phyloP scores from a whole-genome alignment of 371 early-diverging fungal genomes.

The Mucor irregularis region DNA sequence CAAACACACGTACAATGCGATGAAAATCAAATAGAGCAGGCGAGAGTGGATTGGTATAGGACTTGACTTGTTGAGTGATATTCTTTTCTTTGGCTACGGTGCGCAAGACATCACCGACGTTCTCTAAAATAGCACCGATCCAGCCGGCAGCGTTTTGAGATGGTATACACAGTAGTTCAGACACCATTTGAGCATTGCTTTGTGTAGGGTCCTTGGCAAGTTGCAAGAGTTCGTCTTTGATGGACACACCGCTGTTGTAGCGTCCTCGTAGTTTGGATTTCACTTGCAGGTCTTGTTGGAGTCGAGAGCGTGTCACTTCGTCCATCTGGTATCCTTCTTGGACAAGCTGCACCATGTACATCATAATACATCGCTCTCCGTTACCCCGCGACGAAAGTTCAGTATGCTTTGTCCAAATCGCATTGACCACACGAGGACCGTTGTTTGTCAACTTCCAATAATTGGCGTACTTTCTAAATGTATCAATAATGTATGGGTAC shows the following conservation, averaged over 20 bases:
- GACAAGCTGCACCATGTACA: slow-evolving; percentile 48
- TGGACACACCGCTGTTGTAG: slow-evolving; percentile 21
- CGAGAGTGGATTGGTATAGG: slow-evolving; percentile 5
- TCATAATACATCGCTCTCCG: slow-evolving; percentile 46
- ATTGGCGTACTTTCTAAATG: slow-evolving; percentile 55
- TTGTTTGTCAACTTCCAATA: slow-evolving; percentile 57
- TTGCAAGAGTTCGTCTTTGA: slow-evolving; percentile 41
- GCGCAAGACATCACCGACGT: slow-evolving; percentile 41
- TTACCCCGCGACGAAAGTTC: slow-evolving; percentile 30
- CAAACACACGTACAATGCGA: slow-evolving; percentile 27
- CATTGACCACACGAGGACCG: slow-evolving; percentile 29
- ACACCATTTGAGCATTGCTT: slow-evolving; percentile 30
- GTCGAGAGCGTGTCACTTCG: slow-evolving; percentile 29
- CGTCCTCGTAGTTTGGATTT: slow-evolving; percentile 26
- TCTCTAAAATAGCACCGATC: slow-evolving; percentile 44
- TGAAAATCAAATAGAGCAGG: slow-evolving; percentile 29
- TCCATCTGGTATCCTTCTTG: slow-evolving; percentile 46
- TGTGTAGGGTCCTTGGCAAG: slow-evolving; percentile 33
- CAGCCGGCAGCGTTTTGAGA: slow-evolving; percentile 42
- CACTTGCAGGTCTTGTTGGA: slow-evolving; percentile 44
- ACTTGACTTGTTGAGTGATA: slow-evolving; percentile 4
- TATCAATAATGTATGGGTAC: slow-evolving; percentile 53
- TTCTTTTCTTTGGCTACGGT: slow-evolving; percentile 30
- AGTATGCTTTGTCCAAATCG: slow-evolving; percentile 52
- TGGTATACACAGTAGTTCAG: slow-evolving; percentile 40